Conservation (phyloP, 441 rosid genomes). For the Isatis lusitanica region DNA sequence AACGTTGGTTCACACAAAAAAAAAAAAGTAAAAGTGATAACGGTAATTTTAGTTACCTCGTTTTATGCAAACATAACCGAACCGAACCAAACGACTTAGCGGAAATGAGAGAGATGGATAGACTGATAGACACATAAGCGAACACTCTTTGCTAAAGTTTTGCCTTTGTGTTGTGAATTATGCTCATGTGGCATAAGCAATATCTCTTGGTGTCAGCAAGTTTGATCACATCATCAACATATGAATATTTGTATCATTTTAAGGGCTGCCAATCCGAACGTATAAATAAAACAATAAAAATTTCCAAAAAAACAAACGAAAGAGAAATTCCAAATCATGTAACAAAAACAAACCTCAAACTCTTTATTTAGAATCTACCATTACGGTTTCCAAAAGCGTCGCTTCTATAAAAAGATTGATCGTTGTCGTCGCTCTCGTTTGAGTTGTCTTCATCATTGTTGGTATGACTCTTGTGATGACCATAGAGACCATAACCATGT, state of each 20-base stretch:
- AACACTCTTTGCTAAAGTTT: too few relatives aligned
- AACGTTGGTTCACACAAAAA: too few relatives aligned
- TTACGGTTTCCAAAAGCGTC: conserved; percentile 27
- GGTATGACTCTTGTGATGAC: neutral
- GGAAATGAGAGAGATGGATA: too few relatives aligned
- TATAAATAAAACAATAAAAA: neutral
- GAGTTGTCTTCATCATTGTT: conserved; percentile 17
- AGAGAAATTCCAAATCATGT: neutral
- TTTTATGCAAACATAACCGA: too few relatives aligned
- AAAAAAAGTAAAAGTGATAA: too few relatives aligned
- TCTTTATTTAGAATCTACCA: conserved; percentile 23
- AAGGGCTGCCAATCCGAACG: neutral
- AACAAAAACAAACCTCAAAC: neutral
- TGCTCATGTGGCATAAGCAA: neutral
- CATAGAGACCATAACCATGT: conserved; percentile 33
- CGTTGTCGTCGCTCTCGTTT: neutral
- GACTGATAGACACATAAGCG: too few relatives aligned
- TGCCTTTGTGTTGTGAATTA: too few relatives aligned
- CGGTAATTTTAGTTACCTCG: too few relatives aligned
- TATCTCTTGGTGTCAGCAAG: neutral
- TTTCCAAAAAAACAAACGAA: neutral
- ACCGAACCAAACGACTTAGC: too few relatives aligned
- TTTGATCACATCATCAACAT: neutral
- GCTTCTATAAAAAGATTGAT: conserved; percentile 23
- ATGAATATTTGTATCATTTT: neutral